Evolutionary conservation across 441 rosid species (phyloP), one percentile per base, ranked within the genome.

Genomic region (Gossypium trilobum): DNA sequence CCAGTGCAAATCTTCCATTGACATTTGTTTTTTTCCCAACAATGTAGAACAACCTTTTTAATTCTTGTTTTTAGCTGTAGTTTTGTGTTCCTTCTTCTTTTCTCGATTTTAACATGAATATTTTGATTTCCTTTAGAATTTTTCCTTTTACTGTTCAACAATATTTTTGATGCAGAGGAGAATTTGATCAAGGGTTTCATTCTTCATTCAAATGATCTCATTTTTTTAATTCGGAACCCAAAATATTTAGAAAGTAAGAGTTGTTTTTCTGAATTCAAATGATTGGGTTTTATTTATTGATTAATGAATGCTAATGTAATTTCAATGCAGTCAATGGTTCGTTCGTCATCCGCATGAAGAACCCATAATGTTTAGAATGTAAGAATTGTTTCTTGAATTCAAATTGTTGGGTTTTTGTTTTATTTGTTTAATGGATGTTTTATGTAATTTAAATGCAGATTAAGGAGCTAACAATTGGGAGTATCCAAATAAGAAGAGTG

Each of bases 391-490:
- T 20, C 29, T 14, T 67, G 14, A 20, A 23, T 71, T 13, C 8
- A 19, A 25, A 36, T 51, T 31, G 11, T 20, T 22, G 27, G 33
- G 8, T 42, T 58, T 68, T 10, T 56, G 61, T 31, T 58, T 25
- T 44, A 31, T 33, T 54, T 1, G 56, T 25, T 59, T 74, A 44
- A 75, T 71, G 73, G 25, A 44, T 33, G 54, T 71, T 65, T 63
- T 73, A 17, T 72, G 73, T 71, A 42, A 11, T 74, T 80, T 82
- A 69, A 55, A 82, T 75, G 82, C 82, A 67, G 76, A 72, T 68
- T 78, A 58, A 74, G 78, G 73, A 76, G 66, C 33, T 75, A 29
- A 23, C 62, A 48, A 52, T 79, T 79, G 83, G 78, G 10, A 8
- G 27, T 69, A 51, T 11, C 73, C 68, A 75, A 77, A 75, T 78